Evolutionary conservation across 495 filamentous ascomycete species (phyloP), one percentile per base, ranked within the genome.

Genomic region (Penicillium roqueforti): DNA sequence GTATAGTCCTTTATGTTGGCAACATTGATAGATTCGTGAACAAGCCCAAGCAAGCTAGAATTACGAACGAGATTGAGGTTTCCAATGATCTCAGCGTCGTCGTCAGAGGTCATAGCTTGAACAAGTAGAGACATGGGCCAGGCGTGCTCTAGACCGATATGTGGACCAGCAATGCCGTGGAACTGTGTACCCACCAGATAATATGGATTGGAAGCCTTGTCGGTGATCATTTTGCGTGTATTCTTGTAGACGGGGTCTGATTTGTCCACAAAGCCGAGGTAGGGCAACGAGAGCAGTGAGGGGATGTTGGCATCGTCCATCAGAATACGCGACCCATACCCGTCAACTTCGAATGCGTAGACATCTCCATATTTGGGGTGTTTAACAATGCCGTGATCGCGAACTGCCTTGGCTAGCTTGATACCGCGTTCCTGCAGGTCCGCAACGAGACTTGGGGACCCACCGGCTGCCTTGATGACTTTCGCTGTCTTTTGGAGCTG

Each of bases 221-320:
- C 75, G 14, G 97, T 79, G 34, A 99, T 73, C 93, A 97, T 97
- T 65, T 83, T 87, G 58, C 93, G 80, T 1, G 95, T 99, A 66
- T 96, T 97, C 61, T 85, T 76, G 64, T 99, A 99, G 0, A 85
- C 83, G 34, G 73, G 60, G 45, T 99, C 83, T 36, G 80, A 67
- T 8, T 59, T 62, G 13, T 80, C 70, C 7, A 96, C 73, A 67
- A 96, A 99, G 16, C 92, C 93, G 60, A 97, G 80, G 20, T 92
- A 74, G 2, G 93, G 93, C 10, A 99, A 76, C 18, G 92, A 84
- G 1, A 99, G 77, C 9, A 99, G 72, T 0, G 91, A 96, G 1
- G 93, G 93, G 34, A 97, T 81, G 59, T 99, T 99, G 11, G 93
- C 93, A 66, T 99, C 93, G 59, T 99, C 93, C 93, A 98, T 97